Evolutionary conservation across 257 asterid genomes (phyloP).

Genomic region (Galeopsis tetrahit): DNA sequence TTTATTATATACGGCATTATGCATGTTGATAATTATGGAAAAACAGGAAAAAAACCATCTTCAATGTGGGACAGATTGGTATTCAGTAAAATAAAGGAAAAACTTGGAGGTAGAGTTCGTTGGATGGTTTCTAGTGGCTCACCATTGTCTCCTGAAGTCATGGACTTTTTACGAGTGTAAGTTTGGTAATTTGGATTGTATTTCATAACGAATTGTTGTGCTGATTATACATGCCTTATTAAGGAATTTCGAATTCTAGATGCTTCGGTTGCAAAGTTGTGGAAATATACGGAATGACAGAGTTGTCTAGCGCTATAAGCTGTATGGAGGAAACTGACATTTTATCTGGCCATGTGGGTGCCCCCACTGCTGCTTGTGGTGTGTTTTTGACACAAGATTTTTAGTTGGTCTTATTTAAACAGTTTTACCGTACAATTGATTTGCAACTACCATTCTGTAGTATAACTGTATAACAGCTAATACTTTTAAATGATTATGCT

Average conservation of each 20-base stretch:
- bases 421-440: no score
- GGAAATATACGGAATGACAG: slow-evolving; percentile 90
- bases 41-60: slow-evolving; percentile 66
- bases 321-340: slow-evolving; percentile 60
- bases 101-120: slow-evolving; percentile 82
- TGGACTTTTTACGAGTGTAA: slow-evolving; percentile 82
- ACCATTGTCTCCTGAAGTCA: slow-evolving; percentile 77
- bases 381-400: no score
- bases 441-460: no score
- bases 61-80: slow-evolving; percentile 82
- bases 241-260: slow-evolving; percentile 37
- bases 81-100: slow-evolving; percentile 67
- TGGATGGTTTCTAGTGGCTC: slow-evolving; percentile 82
- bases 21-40: neutral
- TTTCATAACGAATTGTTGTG: neutral
- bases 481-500: no score
- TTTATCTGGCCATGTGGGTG: slow-evolving; percentile 79
- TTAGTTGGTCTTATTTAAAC: no score
- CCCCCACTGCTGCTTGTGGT: slow-evolving; percentile 82
- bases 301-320: slow-evolving; percentile 72
- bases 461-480: no score
- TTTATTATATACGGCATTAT: neutral
- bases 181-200: slow-evolving; percentile 27
- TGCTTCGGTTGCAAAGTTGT: slow-evolving; percentile 74
- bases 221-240: neutral